Percentiles rank a stretch among this genome's conserved stretches.
Conservation (phyloP, 2,329 filamentous ascomycete genomes). For the Pleochaeta shiraiana region DNA sequence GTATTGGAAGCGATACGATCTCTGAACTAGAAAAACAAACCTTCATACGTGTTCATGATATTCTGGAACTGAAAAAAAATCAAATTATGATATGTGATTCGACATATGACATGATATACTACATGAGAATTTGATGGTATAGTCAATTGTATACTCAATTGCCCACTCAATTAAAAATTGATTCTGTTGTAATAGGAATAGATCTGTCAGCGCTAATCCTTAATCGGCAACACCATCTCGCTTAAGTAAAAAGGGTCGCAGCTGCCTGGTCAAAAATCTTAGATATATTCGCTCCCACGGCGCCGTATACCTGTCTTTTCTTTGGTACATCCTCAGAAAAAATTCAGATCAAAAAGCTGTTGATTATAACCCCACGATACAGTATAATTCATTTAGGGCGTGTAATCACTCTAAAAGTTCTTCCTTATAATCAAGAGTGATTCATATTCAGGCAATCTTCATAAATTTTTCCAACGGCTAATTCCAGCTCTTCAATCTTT, state of each 20-base stretch:
- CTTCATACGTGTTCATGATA: no score
- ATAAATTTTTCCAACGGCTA: constrained; percentile 24
- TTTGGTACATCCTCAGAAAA: constrained; percentile 12
- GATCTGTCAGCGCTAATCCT: not conserved
- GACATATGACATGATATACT: no score
- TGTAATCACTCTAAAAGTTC: constrained; percentile 62
- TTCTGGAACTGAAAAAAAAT: no score
- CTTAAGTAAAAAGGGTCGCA: not conserved
- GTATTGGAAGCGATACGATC: no score
- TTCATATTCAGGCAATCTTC: constrained; percentile 22
- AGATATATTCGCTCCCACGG: constrained; percentile 2
- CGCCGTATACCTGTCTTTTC: constrained; percentile 12
- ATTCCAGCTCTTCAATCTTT: constrained; percentile 30
- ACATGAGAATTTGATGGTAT: no score
- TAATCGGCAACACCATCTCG: not conserved
- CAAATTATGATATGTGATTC: no score
- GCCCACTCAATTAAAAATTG: no score
- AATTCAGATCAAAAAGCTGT: constrained; percentile 16
- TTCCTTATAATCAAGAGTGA: constrained; percentile 52
- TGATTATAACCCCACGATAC: constrained; percentile 9
- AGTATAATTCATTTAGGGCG: constrained; percentile 43
- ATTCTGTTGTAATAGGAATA: no score
- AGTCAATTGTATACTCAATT: no score
- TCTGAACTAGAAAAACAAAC: no score
- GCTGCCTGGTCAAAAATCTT: not conserved